These are phyloP conservation scores for Pisolithus thermaeus DNA, from an alignment of 1,284 basidiomycete species.

Conservation along the genomic window DNA sequence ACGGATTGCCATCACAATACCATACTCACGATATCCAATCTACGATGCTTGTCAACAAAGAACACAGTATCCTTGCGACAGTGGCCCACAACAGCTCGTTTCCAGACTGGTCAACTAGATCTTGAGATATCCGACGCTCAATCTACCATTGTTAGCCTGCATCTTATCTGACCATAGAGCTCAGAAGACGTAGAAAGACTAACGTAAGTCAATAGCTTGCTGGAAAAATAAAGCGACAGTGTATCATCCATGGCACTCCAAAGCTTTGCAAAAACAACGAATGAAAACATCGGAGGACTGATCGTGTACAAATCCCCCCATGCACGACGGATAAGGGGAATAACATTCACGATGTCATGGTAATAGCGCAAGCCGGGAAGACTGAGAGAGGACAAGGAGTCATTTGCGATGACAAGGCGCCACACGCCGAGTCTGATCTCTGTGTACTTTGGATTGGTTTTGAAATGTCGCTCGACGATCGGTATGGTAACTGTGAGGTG, in stretches of 20 bases:
- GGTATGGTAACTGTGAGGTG: not conserved
- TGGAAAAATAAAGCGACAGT: constrained; percentile 20
- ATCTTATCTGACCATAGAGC: not conserved
- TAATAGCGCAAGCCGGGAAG: constrained; percentile 8
- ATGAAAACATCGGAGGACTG: constrained; percentile 17
- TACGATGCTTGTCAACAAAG: constrained; percentile 12
- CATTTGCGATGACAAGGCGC: constrained; percentile 18
- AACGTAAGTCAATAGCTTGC: constrained; percentile 16
- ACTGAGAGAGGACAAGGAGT: not conserved
- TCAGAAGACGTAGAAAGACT: constrained; percentile 1
- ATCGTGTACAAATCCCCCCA: constrained; percentile 16
- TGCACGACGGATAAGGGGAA: constrained; percentile 13
- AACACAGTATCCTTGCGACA: constrained; percentile 11
- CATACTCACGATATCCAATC: constrained; percentile 14
- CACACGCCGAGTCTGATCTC: constrained; percentile 21
- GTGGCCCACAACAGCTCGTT: constrained; percentile 10
- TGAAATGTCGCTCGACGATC: not conserved
- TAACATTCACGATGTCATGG: constrained; percentile 3
- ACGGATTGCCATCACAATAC: not conserved
- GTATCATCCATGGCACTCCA: constrained; percentile 18
- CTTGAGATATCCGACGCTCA: constrained; percentile 13
- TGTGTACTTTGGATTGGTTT: not conserved
- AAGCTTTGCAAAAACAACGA: constrained; percentile 10
- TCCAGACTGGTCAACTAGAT: not conserved
- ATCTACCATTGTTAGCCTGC: constrained; percentile 11